Evolutionary conservation across 2,329 filamentous ascomycete genomes (phyloP), one percentile per base, ranked within the genome.

Genomic region (Diaporthe sp.): DNA sequence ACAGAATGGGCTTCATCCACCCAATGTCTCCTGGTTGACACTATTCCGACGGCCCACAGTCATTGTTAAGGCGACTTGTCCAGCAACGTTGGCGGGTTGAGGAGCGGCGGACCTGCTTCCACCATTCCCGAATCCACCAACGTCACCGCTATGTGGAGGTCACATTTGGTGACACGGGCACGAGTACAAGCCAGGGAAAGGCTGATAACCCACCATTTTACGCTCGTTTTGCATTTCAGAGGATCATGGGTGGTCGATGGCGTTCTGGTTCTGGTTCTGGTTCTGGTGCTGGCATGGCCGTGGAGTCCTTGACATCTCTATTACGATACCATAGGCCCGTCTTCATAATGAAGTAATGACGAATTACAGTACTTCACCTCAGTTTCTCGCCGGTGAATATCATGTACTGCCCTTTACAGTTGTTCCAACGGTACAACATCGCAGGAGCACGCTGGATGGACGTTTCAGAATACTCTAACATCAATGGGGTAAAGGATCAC

Each of bases 181-280:
- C 13, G 44, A 9, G 7, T 9, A 12, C 9, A 53, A 51, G 30
- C 61, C 30, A 12, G 15, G 32, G n/a, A 12, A 22, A 39, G 30
- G 63, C 32, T 27, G 32, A 7, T 17, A 10, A 7, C 2, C 27
- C 44, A 27, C 37, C 19, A 30, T 9, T 27, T 51, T 2, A 9
- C 47, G n/a, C 63, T 68, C 59, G 10, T 53, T 53, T 68, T 68
- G 63, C 63, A 68, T 68, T 68, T 39, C 32, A 27, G 32, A 35
- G 30, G 63, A 22, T 53, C 17, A 25, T 4, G 15, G 63, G n/a
- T 19, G 44, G 32, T 51, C 44, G n/a, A 25, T 15, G 63, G 63
- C 63, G 63, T 68, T 68, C 5, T 19, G 63, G 63, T 53, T 68
- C 22, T 30, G 32, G 44, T 19, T 68, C 53, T 51, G 63, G 63